Base-by-base conservation (phyloP, 805 yeast genomes). In the Wickerhamomyces alni region DNA sequence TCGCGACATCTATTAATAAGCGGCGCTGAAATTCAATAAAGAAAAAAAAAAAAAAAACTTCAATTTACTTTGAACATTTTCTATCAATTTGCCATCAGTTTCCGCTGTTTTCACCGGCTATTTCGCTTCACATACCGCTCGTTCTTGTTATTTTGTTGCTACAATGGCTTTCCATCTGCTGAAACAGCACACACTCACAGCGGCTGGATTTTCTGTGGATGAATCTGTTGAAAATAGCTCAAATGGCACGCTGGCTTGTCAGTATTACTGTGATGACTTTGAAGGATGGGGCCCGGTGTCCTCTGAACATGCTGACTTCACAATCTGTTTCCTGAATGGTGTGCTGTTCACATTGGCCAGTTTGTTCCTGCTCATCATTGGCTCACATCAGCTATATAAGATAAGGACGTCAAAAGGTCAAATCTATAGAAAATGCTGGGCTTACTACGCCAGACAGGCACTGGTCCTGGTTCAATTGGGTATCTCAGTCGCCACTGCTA, bases 291-390 rank as follows among this genome's bases (percentile, higher is more conserved):
- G 70, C 12, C 73, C 73, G 9, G 49, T 70, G 5, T 66, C 73
- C 5, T 32, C 43, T 1, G 51, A 39, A 16, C 67, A 72, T 53
- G 72, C 72, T 29, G 87, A 80, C 48, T 65, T 80, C 37, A 72
- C 84, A 1, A 75, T 76, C 7, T 79, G 85, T 46, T 74, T 80
- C 51, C 63, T 73, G 15, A 77, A 75, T 47, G 83, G 82, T 21
- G 60, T 64, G 0, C 46, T 78, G 5, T 65, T 72, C 38, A 64
- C 72, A 16, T 37, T 57, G 1, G 45, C 70, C 0, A 72, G 74
- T 12, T 26, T 67, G 13, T 56, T 66, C 18, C 66, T 75, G 66
- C 45, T 77, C 2, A 16, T 66, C 1, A 51, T 65, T 26, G 82
- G 81, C 5, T 30, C 57, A 2, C 54, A 58, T 43, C 69, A 67